Percentiles rank a stretch among this genome's conserved stretches.
phyloP scores from a whole-genome alignment of 345 rosid genomes.

The Erucastrum elatum region DNA sequence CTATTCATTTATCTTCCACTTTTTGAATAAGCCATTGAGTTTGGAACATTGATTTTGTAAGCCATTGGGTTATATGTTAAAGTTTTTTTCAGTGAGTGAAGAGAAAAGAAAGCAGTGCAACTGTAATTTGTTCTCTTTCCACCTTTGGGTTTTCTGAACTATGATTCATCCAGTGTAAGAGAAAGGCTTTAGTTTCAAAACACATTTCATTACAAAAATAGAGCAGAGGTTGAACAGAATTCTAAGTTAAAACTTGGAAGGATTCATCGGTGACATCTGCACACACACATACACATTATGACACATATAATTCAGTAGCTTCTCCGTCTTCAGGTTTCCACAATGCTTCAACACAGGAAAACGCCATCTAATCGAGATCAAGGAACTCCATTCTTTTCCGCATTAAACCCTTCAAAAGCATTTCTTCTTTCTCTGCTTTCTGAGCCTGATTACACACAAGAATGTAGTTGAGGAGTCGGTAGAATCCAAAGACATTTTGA shows the following conservation, averaged over 20 bases:
- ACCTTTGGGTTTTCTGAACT: background rate
- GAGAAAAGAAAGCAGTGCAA: background rate
- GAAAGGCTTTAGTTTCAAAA: background rate
- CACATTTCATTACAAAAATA: slow-evolving; percentile 5
- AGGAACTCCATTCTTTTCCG: slow-evolving; percentile 69
- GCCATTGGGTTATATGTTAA: background rate
- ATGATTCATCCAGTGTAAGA: slow-evolving; percentile 5
- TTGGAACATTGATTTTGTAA: slow-evolving; percentile 17
- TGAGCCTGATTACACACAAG: slow-evolving; percentile 50
- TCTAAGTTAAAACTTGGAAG: background rate
- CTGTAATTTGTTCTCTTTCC: background rate
- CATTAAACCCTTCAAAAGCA: slow-evolving; percentile 59
- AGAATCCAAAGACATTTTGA: background rate
- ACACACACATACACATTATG: background rate
- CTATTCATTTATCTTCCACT: background rate
- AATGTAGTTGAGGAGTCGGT: background rate
- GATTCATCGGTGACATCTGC: slow-evolving; percentile 12
- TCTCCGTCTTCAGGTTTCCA: no score
- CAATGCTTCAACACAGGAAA: background rate
- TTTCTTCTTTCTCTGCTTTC: slow-evolving; percentile 63
- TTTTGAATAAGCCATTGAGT: slow-evolving; percentile 8
- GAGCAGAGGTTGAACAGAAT: background rate
- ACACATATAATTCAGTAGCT: no score
- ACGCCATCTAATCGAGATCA: slow-evolving; percentile 49
- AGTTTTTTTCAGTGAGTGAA: background rate